phyloP scores from a whole-genome alignment of 139 green algal species.

The Auxenochlorella protothecoides region DNA sequence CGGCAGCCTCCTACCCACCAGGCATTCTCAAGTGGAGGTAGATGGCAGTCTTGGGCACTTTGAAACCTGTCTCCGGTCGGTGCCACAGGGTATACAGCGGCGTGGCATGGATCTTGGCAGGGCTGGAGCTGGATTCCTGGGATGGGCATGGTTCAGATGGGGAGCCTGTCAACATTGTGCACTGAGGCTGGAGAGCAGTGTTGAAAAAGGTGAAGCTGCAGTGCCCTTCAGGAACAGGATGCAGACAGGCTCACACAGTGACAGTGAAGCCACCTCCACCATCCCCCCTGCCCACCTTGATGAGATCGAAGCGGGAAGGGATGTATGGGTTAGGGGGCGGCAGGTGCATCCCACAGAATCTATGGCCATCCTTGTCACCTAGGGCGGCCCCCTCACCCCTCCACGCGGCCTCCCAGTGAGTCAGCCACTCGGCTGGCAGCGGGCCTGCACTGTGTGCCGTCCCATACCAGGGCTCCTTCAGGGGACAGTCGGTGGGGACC shows the following conservation, averaged over 20 bases:
- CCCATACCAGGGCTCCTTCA: constrained; percentile 47
- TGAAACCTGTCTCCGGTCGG: constrained; percentile 29
- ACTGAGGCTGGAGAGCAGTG: too few species aligned
- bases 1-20: neutral
- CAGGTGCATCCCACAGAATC: constrained; percentile 42
- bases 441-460: constrained; percentile 43
- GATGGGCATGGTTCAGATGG: too few species aligned
- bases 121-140: neutral
- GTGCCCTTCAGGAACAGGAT: too few species aligned
- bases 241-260: too few species aligned
- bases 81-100: constrained; percentile 30
- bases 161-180: too few species aligned
- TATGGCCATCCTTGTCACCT: neutral
- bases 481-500: constrained; percentile 3
- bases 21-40: constrained; percentile 43
- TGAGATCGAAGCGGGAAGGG: constrained; percentile 24
- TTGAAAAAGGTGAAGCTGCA: too few species aligned
- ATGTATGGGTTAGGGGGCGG: constrained; percentile 76
- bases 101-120: constrained; percentile 5
- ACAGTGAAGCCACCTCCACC: too few species aligned
- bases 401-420: constrained; percentile 7
- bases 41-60: constrained; percentile 50
- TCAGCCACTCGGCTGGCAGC: constrained; percentile 48
- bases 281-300: constrained; percentile 5
- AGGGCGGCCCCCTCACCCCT: neutral